Evolutionary conservation across 2,329 filamentous ascomycete species (phyloP).

Genomic region (Biscogniauxia mediterranea): DNA sequence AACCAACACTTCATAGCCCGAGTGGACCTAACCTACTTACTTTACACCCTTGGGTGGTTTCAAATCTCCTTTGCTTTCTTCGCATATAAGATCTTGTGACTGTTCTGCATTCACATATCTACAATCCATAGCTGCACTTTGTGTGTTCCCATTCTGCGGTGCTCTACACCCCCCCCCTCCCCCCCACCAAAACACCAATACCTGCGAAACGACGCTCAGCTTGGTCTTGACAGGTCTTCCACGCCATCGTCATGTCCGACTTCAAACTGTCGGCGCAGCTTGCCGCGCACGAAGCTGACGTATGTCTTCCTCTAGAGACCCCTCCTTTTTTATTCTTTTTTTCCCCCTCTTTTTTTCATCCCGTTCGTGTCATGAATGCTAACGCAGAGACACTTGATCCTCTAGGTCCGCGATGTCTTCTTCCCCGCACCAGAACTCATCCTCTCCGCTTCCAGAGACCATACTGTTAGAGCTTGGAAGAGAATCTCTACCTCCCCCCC

Average conservation of each 20-base stretch:
- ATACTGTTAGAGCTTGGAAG: slow-evolving; percentile 84
- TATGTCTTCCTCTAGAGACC: slow-evolving; percentile 49
- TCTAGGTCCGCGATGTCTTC: slow-evolving; percentile 79
- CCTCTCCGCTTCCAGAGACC: slow-evolving; percentile 87
- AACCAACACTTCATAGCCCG: no score
- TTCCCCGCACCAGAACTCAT: slow-evolving; percentile 73
- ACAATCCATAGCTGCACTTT: no score
- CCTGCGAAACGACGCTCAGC: no score
- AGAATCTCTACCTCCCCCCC: slow-evolving; percentile 64
- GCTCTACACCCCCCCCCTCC: no score
- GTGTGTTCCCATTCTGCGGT: no score
- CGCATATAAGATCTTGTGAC: no score
- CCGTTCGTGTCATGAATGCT: not conserved
- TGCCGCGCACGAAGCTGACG: slow-evolving; percentile 88
- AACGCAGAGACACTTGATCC: not conserved
- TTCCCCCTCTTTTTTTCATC: slow-evolving; percentile 2
- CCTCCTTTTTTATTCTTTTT: no score
- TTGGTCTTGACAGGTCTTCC: not conserved
- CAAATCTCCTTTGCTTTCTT: no score
- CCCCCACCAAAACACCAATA: no score
- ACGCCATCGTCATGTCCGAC: slow-evolving; percentile 59
- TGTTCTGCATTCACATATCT: no score
- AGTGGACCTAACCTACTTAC: no score
- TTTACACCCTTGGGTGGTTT: no score
- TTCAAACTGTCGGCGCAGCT: slow-evolving; percentile 94